Conservation (phyloP, 2,329 filamentous ascomycete species). For the Coniella vitis region DNA sequence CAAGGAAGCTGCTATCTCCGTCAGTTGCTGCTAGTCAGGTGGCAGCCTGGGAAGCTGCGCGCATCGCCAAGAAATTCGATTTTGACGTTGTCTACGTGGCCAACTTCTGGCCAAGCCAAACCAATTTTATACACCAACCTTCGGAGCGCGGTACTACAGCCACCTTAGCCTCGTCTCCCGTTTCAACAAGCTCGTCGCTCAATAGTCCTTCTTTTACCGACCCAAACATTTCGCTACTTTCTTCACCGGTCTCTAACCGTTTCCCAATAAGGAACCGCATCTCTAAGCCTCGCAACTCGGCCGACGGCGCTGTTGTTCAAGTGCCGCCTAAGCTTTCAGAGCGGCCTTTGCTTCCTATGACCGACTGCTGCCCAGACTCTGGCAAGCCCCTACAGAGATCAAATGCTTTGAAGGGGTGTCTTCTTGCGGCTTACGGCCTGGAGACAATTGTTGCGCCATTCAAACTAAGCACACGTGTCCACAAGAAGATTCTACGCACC, state of each 20-base stretch:
- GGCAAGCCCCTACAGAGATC: constrained; percentile 14
- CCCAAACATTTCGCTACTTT: constrained; percentile 8
- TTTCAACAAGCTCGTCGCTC: constrained; percentile 4
- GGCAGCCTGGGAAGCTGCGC: constrained; percentile 47
- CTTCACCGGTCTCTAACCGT: constrained; percentile 8
- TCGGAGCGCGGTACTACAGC: constrained; percentile 2
- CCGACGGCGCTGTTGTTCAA: constrained; percentile 1
- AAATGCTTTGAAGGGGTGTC: constrained; percentile 36
- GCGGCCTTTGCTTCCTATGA: constrained; percentile 3
- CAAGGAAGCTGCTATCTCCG: constrained; percentile 30
- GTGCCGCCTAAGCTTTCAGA: neutral
- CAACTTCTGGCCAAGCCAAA: constrained; percentile 46
- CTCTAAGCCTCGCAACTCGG: constrained; percentile 15
- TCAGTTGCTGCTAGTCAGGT: constrained; percentile 38
- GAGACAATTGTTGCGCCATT: constrained; percentile 45
- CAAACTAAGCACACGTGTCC: constrained; percentile 42
- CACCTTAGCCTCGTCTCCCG: neutral
- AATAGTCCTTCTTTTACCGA: constrained; percentile 7
- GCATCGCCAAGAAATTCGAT: constrained; percentile 48
- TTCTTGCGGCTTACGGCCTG: constrained; percentile 49
- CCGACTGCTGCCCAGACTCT: constrained; percentile 17
- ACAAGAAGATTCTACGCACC: constrained; percentile 39
- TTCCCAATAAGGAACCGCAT: constrained; percentile 3
- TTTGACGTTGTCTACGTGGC: constrained; percentile 55
- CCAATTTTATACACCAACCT: constrained; percentile 18